Conservation (phyloP, 2,329 filamentous ascomycete genomes). For the Phaeosphaeriaceae sp. region DNA sequence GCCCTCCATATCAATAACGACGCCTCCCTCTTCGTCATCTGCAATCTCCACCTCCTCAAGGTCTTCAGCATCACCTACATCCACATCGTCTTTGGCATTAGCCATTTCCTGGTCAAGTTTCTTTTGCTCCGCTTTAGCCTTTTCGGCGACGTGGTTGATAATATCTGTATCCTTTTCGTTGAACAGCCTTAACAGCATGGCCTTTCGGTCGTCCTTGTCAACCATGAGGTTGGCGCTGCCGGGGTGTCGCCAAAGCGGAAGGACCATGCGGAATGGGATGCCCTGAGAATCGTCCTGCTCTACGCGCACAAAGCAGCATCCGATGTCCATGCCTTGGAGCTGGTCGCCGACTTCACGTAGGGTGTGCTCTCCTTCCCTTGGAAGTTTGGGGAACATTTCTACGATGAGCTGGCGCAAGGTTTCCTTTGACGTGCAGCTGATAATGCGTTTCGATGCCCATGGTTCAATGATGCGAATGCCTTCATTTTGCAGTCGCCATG, state of each 20-base stretch:
- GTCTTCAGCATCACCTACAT: constrained; percentile 39
- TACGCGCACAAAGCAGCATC: constrained; percentile 87
- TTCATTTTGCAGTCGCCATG: constrained; percentile 95
- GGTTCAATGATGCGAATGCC: constrained; percentile 89
- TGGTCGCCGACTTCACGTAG: constrained; percentile 88
- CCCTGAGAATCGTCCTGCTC: constrained; percentile 74
- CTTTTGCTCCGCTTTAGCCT: constrained; percentile 34
- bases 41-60: constrained; percentile 29
- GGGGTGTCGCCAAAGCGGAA: constrained; percentile 93
- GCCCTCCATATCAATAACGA: not conserved
- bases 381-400: constrained; percentile 95
- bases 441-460: constrained; percentile 82
- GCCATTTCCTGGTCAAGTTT: constrained; percentile 21
- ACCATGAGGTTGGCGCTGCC: constrained; percentile 96
- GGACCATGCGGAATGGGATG: constrained; percentile 77
- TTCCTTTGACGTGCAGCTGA: constrained; percentile 76
- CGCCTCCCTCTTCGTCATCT: constrained; percentile 1
- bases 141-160: constrained; percentile 45
- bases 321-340: constrained; percentile 79
- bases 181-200: constrained; percentile 89
- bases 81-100: constrained; percentile 11
- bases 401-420: constrained; percentile 83
- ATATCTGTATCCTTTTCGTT: constrained; percentile 87
- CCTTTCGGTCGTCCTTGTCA: constrained; percentile 91
- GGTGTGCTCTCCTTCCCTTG: constrained; percentile 73